Evolutionary conservation across 1,284 basidiomycete species (phyloP), one percentile per base, ranked within the genome.

Genomic region (Anthracocystis setariae): DNA sequence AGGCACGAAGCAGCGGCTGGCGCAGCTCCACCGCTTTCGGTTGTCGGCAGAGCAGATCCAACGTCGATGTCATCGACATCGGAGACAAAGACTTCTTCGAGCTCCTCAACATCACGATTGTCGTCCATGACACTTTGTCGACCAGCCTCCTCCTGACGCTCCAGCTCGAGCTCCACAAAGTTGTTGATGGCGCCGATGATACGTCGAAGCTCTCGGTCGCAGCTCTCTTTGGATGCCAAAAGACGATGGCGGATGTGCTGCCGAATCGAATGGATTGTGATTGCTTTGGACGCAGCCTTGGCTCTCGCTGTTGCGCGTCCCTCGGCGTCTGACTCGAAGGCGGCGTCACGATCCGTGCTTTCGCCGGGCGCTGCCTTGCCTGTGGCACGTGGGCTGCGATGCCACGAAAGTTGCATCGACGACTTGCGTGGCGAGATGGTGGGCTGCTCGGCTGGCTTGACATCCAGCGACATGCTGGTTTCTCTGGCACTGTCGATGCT

Each of bases 201-300:
- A 76, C 92, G 90, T 80, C 90, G 89, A 12, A 98, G 88, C 80
- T 96, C 93, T 85, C 91, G 91, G 87, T 98, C 94, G 86, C 95
- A 98, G 73, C 92, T 91, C 54, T 91, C 89, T 86, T 98, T 98
- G 60, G 95, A 94, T 1, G 90, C 90, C 83, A 91, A 91, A 83
- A 98, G 89, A 55, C 95, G 90, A 76, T 93, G 89, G 46, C 92
- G 92, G 78, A 98, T 92, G 85, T 98, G 94, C 61, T 93, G 89
- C 56, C 92, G 88, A 65, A 98, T 94, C 77, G 94, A 95, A 43
- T 76, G 56, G 60, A 81, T 81, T 18, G 80, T 78, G 37, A 78
- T 78, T 8, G 78, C 76, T 43, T 75, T 78, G 32, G 71, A 64
- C 0, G 61, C 56, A 12, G 55, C 48, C 42, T 46, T 56, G 37